phyloP scores from a whole-genome alignment of 1,284 basidiomycete genomes.

The Ustilago curta region DNA sequence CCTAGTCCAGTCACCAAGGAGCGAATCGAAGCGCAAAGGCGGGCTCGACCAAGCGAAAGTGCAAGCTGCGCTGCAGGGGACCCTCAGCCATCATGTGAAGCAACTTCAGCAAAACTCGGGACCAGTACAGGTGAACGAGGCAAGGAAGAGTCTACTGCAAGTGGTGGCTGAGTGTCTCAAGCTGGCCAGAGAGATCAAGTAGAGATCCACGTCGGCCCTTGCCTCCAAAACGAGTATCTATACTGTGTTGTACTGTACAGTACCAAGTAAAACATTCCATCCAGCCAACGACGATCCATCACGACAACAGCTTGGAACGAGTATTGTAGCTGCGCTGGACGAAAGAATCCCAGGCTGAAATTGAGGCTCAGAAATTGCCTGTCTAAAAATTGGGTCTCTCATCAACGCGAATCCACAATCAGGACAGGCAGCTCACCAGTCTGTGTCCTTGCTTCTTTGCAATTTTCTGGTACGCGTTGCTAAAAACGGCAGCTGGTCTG shows the following conservation, averaged over 20 bases:
- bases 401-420: no score
- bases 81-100: constrained; percentile 19
- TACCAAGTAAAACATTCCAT: no score
- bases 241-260: no score
- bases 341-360: neutral
- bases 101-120: constrained; percentile 11
- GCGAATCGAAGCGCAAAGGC: neutral
- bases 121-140: constrained; percentile 28
- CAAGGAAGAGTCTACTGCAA: constrained; percentile 30
- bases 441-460: neutral
- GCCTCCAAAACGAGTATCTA: no score
- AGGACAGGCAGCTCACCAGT: neutral
- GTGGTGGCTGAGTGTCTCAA: constrained; percentile 38
- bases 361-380: constrained; percentile 5
- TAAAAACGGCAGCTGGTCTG: constrained; percentile 6
- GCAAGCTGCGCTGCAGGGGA: constrained; percentile 19
- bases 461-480: constrained; percentile 3
- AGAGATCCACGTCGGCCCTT: neutral
- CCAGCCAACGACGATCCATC: neutral
- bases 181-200: constrained; percentile 13
- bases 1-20: neutral
- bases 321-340: neutral
- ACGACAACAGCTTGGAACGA: neutral
- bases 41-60: constrained; percentile 14
- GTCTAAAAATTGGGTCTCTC: neutral